A percentile compares a stretch with the other conserved stretches of the same genome.
These are phyloP conservation scores for Hypoxylon lenormandii DNA, from an alignment of 495 filamentous ascomycete species.

Conservation along the genomic window DNA sequence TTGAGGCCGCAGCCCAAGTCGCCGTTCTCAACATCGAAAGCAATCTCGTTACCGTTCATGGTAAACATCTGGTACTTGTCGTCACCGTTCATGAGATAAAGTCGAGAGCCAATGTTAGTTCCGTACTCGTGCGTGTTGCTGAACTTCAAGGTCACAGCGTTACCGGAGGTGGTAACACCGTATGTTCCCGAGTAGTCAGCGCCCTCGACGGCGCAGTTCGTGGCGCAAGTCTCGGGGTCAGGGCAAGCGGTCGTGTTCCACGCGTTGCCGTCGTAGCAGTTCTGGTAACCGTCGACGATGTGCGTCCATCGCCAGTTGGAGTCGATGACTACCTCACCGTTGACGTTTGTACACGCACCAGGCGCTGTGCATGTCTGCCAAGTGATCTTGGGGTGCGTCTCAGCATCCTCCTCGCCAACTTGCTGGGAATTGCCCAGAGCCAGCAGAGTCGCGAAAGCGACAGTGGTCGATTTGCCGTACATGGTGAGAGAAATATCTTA, in stretches of 20 bases:
- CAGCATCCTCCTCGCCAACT: conserved; percentile 64
- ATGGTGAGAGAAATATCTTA: conserved; percentile 8
- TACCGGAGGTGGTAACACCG: conserved; percentile 62
- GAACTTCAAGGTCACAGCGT: conserved; percentile 62
- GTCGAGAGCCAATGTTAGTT: conserved; percentile 62
- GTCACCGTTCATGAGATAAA: conserved; percentile 65
- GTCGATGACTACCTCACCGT: conserved; percentile 59
- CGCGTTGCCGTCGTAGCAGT: conserved; percentile 67
- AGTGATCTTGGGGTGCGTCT: conserved; percentile 67
- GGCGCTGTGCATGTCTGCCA: conserved; percentile 66
- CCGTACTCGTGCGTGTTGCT: conserved; percentile 60
- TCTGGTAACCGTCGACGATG: conserved; percentile 51
- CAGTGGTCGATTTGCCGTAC: conserved; percentile 23
- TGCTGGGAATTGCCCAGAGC: conserved; percentile 25
- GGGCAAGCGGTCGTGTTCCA: conserved; percentile 68
- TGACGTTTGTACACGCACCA: conserved; percentile 61
- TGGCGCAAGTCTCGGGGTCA: conserved; percentile 58
- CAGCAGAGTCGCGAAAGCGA: conserved; percentile 28
- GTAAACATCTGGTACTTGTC: conserved; percentile 68
- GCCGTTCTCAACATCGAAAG: conserved; percentile 69
- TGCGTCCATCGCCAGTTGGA: conserved; percentile 67
- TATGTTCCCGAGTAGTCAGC: conserved; percentile 59
- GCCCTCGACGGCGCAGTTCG: conserved; percentile 67
- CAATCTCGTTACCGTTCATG: conserved; percentile 68
- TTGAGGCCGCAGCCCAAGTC: conserved; percentile 66